Percentiles rank a stretch among this genome's conserved stretches.
Evolutionary conservation across 1,139 yeast species (phyloP).

Genomic region (Suhomyces coccinellae): DNA sequence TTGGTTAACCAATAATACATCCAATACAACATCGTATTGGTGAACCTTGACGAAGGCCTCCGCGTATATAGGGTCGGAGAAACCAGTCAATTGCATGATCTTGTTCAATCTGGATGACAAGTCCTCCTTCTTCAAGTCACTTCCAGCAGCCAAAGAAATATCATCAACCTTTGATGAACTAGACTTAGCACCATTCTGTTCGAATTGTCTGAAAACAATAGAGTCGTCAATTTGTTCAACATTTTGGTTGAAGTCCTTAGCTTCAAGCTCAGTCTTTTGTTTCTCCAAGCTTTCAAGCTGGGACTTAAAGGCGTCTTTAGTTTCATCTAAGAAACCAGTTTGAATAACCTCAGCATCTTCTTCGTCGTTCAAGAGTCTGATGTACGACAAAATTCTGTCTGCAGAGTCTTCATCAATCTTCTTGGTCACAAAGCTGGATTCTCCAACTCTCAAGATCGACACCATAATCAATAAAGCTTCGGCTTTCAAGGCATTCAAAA

Average conservation of each 20-base stretch:
- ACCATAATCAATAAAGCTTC: conserved; percentile 94
- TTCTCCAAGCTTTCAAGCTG: conserved; percentile 58
- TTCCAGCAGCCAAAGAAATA: conserved; percentile 47
- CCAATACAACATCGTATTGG: conserved; percentile 93
- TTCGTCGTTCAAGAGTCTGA: conserved; percentile 73
- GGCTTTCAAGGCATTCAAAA: conserved; percentile 83
- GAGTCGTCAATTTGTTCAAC: conserved; percentile 86
- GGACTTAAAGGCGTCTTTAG: conserved; percentile 75
- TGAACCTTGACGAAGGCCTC: conserved; percentile 95
- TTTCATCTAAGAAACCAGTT: conserved; percentile 80
- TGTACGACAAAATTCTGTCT: conserved; percentile 84
- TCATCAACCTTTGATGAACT: conserved; percentile 51
- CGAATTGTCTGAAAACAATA: conserved; percentile 79
- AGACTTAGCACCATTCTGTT: conserved; percentile 34
- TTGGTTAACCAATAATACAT: conserved; percentile 92
- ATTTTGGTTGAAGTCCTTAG: conserved; percentile 61
- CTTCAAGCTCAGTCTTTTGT: conserved; percentile 57
- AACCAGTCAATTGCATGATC: conserved; percentile 92
- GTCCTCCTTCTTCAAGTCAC: conserved; percentile 53
- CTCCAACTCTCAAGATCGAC: conserved; percentile 86
- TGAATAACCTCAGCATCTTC: conserved; percentile 53
- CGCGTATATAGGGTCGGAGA: conserved; percentile 96
- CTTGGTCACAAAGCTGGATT: conserved; percentile 69
- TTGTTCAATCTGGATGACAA: conserved; percentile 78
- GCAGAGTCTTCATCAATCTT: conserved; percentile 93